Base-by-base conservation (phyloP, 2,329 filamentous ascomycete genomes). In the Xenoacremonium recifei region DNA sequence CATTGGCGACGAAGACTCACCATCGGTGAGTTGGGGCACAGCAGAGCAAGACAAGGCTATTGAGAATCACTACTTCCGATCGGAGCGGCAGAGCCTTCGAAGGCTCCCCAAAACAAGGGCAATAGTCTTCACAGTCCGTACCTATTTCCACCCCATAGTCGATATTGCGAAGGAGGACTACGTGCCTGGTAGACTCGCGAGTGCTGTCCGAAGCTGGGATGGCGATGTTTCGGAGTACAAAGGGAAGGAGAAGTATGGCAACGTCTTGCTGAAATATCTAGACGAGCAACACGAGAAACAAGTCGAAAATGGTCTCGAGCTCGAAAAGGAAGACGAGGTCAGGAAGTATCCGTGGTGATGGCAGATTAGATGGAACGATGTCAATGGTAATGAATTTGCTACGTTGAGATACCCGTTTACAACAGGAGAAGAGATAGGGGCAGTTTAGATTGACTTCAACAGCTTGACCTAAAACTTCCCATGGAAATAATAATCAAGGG, bases 201-300 rank as follows among this genome's bases (percentile, higher is more conserved):
- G 84, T 53, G 88, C 87, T 5, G 69, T 95, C 4, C 71, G 89
- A 29, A 92, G 87, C 61, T 93, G 89, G 89, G 87, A 84, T 1
- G 80, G 85, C 32, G 83, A 89, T 66, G 87, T 93, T 6, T 77
- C 77, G 13, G 70, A 68, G 51, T 95, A 95, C 61, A 93, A 93
- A 68, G 88, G 89, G 0, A 81, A 75, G 59, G 85, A 88, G 51
- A 80, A 75, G 67, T 95, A 90, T 63, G 77, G 74, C 16, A 79
- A 84, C 19, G 82, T 92, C 1, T 54, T 95, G 58, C 65, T 95
- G 46, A 83, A 89, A 61, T 95, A 84, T 64, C 62, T 95, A 47
- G 89, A 95, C 64, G 56, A 56, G 51, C 86, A 84, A 68, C 87
- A 93, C 65, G 66, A 78, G 61, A 84, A 86, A 67, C 88, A 95